These are phyloP conservation scores for Phytophthora cajani DNA, from an alignment of 352 stramenopile species.

Conservation along the genomic window DNA sequence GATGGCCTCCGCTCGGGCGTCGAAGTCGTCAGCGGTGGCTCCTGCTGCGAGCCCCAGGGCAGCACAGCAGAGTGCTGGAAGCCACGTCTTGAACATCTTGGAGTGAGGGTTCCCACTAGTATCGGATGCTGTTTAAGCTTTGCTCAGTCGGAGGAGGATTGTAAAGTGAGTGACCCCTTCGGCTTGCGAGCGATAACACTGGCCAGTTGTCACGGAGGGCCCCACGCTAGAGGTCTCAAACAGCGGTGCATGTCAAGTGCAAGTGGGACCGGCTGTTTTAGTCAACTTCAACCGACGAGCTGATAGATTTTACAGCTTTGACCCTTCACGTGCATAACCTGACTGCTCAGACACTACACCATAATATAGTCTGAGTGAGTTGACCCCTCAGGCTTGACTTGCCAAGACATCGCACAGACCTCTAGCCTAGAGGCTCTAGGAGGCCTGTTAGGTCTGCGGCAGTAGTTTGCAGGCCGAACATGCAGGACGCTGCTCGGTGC, in stretches of 20 bases:
- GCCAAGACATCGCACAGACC: too few species aligned
- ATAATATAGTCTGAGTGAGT: too few species aligned
- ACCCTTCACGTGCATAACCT: too few species aligned
- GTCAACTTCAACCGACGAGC: neutral
- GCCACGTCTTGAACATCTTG: slow-evolving; percentile 15
- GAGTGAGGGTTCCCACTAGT: neutral
- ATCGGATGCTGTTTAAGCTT: too few species aligned
- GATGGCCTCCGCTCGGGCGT: slow-evolving; percentile 11
- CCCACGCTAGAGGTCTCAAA: neutral
- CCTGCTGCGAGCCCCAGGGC: slow-evolving; percentile 8
- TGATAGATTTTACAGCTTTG: neutral
- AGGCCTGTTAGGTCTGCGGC: too few species aligned
- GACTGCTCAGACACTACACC: too few species aligned
- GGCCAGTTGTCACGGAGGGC: neutral
- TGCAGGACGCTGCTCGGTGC: too few species aligned
- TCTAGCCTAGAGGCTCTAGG: too few species aligned
- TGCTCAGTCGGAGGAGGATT: slow-evolving; percentile 1
- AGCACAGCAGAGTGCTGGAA: slow-evolving; percentile 13
- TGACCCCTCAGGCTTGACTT: too few species aligned
- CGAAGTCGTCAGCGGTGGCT: slow-evolving; percentile 5
- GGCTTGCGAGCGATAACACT: neutral
- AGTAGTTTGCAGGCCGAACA: neutral
- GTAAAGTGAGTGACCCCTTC: neutral
- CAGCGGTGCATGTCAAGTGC: neutral
- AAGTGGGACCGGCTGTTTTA: neutral